Evolutionary conservation across 1,284 basidiomycete genomes (phyloP).

Genomic region (Coniferiporia weirii): DNA sequence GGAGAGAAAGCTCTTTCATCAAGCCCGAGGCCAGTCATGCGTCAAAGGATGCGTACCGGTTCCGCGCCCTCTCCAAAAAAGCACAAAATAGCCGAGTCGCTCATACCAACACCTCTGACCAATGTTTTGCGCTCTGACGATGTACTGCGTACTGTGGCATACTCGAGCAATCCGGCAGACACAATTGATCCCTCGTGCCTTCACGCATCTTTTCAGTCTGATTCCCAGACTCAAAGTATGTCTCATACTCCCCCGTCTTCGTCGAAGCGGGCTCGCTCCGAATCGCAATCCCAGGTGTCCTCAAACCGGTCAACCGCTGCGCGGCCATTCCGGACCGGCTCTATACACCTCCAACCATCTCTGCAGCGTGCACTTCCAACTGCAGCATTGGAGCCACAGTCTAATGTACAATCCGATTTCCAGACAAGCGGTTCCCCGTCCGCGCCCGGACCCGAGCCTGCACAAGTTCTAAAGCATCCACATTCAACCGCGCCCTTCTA

Average conservation of each 20-base stretch:
- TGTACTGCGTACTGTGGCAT: background rate
- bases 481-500: background rate
- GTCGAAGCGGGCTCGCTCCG: background rate
- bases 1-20: background rate
- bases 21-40: background rate
- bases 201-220: background rate
- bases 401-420: background rate
- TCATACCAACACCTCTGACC: background rate
- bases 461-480: background rate
- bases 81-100: background rate
- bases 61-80: background rate
- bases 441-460: background rate
- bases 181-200: background rate
- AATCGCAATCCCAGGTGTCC: background rate
- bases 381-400: background rate
- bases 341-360: constrained; percentile 1
- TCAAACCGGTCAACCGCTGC: background rate
- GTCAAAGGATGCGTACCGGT: background rate
- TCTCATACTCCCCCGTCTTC: background rate
- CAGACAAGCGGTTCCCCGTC: background rate
- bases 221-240: background rate
- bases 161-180: background rate
- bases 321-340: constrained; percentile 3
- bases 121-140: background rate
- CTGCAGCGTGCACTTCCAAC: too few relatives aligned